Evolutionary conservation across 306 rosid species (phyloP).

Genomic region (Quercus ilex): DNA sequence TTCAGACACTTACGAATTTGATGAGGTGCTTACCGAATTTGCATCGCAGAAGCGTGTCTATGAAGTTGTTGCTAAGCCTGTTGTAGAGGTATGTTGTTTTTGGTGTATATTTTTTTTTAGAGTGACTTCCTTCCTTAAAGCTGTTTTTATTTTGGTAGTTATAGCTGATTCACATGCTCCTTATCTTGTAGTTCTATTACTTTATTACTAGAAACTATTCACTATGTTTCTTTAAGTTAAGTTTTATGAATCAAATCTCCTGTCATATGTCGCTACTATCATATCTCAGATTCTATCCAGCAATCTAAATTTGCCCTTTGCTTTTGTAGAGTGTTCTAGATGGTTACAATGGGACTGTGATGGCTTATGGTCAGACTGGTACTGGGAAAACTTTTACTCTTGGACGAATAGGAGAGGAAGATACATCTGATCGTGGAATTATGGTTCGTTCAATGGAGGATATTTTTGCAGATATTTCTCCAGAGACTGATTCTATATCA

Average conservation of each 20-base stretch:
- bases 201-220: not conserved
- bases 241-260: conserved; percentile 4
- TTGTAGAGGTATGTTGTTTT: conserved; percentile 69
- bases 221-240: conserved; percentile 9
- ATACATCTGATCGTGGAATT: conserved; percentile 83
- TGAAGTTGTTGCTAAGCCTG: conserved; percentile 99
- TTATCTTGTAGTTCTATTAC: not conserved
- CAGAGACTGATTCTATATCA: conserved; percentile 65
- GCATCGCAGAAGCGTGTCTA: conserved; percentile 96
- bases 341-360: conserved; percentile 97
- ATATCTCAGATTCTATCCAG: not conserved
- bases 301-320: not conserved
- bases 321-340: conserved; percentile 82
- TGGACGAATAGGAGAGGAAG: conserved; percentile 84
- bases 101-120: not conserved
- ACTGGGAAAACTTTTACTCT: conserved; percentile 97
- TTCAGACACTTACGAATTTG: conserved; percentile 85
- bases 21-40: conserved; percentile 85
- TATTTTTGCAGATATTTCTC: conserved; percentile 70
- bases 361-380: conserved; percentile 99
- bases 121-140: conserved; percentile 9
- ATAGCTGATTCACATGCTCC: not conserved
- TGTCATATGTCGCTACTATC: not conserved
- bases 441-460: conserved; percentile 99
- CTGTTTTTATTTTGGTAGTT: conserved; percentile 1